phyloP scores from a whole-genome alignment of 176 grass and related monocot species.

The Aegilops speltoides region DNA sequence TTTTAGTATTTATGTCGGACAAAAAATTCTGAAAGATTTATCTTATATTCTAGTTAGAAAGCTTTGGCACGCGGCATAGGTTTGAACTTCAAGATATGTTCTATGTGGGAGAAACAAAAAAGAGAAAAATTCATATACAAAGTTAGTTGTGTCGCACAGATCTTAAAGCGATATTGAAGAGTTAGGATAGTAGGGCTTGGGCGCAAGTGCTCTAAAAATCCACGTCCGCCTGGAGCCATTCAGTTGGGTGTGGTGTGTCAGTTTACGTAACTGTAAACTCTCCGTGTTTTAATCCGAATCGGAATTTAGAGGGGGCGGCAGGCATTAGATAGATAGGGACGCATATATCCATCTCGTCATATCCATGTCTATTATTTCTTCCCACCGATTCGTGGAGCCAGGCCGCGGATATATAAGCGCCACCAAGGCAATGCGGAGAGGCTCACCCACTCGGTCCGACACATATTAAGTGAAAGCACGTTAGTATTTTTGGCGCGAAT shows the following conservation, averaged over 20 bases:
- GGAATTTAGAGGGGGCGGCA: not conserved
- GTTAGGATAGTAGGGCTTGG: too few species aligned
- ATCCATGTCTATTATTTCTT: not conserved
- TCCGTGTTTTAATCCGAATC: not conserved
- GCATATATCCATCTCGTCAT: not conserved
- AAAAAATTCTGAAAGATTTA: too few species aligned
- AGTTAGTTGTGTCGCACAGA: too few species aligned
- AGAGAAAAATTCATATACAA: too few species aligned
- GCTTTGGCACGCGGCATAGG: too few species aligned
- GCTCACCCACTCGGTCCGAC: not conserved
- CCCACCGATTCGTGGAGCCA: not conserved
- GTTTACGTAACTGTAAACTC: not conserved
- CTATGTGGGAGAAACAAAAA: too few species aligned
- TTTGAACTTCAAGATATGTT: too few species aligned
- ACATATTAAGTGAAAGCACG: not conserved
- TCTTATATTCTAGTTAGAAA: too few species aligned
- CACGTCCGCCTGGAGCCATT: too few species aligned
- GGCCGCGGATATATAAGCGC: constrained; percentile 29
- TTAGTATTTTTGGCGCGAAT: not conserved
- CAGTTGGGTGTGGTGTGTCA: not conserved
- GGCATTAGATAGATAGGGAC: not conserved
- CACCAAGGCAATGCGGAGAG: not conserved
- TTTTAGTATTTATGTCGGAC: too few species aligned
- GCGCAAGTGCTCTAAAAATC: too few species aligned
- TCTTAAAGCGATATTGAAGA: too few species aligned